Evolutionary conservation across 1,284 basidiomycete species (phyloP).

Genomic region (Ganoderma sinense): DNA sequence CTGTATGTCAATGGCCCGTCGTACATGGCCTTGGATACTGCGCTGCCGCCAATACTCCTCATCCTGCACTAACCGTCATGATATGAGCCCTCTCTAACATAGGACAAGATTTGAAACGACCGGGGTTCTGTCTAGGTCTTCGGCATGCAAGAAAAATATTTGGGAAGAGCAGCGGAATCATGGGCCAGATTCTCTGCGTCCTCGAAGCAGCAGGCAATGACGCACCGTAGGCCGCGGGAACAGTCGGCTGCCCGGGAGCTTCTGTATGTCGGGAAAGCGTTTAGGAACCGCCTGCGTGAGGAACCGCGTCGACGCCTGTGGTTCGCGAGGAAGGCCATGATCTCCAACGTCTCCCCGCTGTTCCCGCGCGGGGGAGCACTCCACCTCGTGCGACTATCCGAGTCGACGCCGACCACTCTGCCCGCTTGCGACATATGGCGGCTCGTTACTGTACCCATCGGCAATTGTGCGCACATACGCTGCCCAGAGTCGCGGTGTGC

Average conservation of each 20-base stretch:
- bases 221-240: not conserved
- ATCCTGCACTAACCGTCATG: not conserved
- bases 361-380: conserved; percentile 2
- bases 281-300: not conserved
- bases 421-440: not conserved
- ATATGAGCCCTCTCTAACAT: not conserved
- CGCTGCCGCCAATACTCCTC: not conserved
- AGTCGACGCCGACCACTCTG: not conserved
- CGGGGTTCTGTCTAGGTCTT: not conserved
- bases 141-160: not conserved
- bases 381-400: not conserved
- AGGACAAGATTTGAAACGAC: not conserved
- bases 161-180: not conserved
- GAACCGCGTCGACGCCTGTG: not conserved
- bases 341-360: conserved; percentile 4
- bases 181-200: not conserved
- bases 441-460: not conserved
- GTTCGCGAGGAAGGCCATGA: not conserved
- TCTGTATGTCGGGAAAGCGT: not conserved
- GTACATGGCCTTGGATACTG: not conserved
- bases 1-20: not conserved
- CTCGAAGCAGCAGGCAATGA: not conserved
- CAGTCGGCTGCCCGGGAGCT: not conserved
- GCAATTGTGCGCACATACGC: not conserved
- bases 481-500: not conserved